phyloP scores from a whole-genome alignment of 108 stramenopile genomes.

The Craspedostauros australis region DNA sequence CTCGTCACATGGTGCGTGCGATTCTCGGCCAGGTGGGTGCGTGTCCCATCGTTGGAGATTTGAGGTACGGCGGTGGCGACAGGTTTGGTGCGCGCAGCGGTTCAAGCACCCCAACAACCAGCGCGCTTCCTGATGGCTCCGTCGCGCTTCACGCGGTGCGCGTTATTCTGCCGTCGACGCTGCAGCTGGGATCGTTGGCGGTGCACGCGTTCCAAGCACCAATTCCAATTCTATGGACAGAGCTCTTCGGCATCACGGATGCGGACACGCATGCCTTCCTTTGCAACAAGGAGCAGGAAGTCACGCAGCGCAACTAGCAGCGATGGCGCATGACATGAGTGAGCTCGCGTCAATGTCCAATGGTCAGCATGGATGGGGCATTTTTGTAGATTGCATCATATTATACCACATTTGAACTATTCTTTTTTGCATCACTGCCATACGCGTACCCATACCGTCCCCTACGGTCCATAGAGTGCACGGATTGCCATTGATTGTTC shows the following conservation, averaged over 20 bases:
- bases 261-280: too few species aligned
- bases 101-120: conserved; percentile 5
- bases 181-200: conserved; percentile 46
- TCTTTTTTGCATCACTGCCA: too few species aligned
- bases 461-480: too few species aligned
- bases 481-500: too few species aligned
- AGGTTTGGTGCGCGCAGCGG: not conserved
- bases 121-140: conserved; percentile 62
- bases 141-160: conserved; percentile 77
- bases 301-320: too few species aligned
- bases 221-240: conserved; percentile 44
- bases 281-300: too few species aligned
- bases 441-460: too few species aligned
- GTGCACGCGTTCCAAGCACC: conserved; percentile 41
- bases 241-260: conserved; percentile 58
- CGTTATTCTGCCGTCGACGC: conserved; percentile 40
- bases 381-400: too few species aligned
- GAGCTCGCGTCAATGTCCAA: too few species aligned
- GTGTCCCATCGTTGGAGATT: conserved; percentile 68
- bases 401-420: too few species aligned
- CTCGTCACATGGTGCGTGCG: conserved; percentile 82
- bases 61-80: conserved; percentile 57
- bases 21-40: conserved; percentile 47
- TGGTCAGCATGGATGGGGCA: too few species aligned
- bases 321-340: too few species aligned